Evolutionary conservation across 768 basidiomycete genomes (phyloP).

Genomic region (Mycena crocata): DNA sequence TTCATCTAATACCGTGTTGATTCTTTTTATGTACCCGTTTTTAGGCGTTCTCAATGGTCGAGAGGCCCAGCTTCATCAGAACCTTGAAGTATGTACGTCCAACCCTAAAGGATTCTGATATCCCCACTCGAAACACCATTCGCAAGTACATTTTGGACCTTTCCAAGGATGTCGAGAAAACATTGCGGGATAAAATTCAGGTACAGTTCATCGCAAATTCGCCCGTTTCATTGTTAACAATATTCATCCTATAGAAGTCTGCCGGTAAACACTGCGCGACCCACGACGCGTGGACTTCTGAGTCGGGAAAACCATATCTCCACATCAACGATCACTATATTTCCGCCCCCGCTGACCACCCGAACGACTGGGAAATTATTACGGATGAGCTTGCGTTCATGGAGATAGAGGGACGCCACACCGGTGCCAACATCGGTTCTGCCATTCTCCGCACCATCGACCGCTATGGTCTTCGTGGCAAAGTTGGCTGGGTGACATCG

Average conservation of each 20-base stretch:
- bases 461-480: conserved; percentile 14
- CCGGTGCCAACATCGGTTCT: conserved; percentile 19
- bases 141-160: neutral
- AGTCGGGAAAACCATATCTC: conserved; percentile 28
- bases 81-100: neutral
- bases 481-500: conserved; percentile 22
- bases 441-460: conserved; percentile 21
- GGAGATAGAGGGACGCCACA: conserved; percentile 22
- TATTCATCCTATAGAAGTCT: neutral
- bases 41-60: neutral
- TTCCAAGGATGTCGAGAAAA: neutral
- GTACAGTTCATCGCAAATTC: neutral
- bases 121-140: conserved; percentile 15
- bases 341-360: conserved; percentile 5
- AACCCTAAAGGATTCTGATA: neutral
- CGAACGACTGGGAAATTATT: conserved; percentile 25
- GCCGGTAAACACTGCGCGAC: conserved; percentile 20
- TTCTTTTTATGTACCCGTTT: no score
- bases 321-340: conserved; percentile 35
- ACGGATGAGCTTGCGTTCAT: conserved; percentile 28
- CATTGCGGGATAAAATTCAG: neutral
- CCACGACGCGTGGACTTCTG: conserved; percentile 33
- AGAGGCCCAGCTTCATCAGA: neutral
- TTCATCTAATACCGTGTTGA: no score
- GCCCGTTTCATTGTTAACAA: neutral